Conservation (phyloP, 306 rosid genomes). For the Castanea sativa region DNA sequence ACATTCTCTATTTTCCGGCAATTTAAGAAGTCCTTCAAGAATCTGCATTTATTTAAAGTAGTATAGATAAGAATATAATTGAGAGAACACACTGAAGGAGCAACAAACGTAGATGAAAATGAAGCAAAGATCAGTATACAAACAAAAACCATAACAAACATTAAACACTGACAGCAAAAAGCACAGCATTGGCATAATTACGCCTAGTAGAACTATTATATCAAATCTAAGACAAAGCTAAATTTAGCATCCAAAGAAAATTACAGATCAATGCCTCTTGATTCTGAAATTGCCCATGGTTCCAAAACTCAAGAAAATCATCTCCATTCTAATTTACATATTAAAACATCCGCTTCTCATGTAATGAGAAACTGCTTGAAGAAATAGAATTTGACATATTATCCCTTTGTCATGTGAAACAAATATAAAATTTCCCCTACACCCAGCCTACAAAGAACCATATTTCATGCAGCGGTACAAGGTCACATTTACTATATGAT, state of each 20-base stretch:
- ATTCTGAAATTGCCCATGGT: background rate
- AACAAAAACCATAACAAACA: background rate
- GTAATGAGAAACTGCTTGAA: background rate
- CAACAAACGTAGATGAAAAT: background rate
- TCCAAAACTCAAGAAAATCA: background rate
- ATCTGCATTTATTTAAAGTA: slow-evolving; percentile 54
- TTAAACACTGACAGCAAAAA: background rate
- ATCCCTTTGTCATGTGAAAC: background rate
- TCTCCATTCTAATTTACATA: background rate
- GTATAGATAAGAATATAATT: slow-evolving; percentile 13
- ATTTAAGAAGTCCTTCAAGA: slow-evolving; percentile 94
- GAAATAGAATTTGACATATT: background rate
- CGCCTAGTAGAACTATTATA: background rate
- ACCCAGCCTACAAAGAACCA: background rate
- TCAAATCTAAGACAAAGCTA: background rate
- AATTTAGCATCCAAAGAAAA: background rate
- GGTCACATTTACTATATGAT: background rate
- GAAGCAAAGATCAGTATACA: slow-evolving; percentile 4
- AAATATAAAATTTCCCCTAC: background rate
- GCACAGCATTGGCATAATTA: background rate
- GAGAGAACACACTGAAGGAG: background rate
- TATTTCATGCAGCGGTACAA: background rate
- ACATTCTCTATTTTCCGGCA: slow-evolving; percentile 95
- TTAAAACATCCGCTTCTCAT: background rate
- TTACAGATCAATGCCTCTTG: background rate